Evolutionary conservation across 345 rosid genomes (phyloP).

Genomic region (Camelina laxa): DNA sequence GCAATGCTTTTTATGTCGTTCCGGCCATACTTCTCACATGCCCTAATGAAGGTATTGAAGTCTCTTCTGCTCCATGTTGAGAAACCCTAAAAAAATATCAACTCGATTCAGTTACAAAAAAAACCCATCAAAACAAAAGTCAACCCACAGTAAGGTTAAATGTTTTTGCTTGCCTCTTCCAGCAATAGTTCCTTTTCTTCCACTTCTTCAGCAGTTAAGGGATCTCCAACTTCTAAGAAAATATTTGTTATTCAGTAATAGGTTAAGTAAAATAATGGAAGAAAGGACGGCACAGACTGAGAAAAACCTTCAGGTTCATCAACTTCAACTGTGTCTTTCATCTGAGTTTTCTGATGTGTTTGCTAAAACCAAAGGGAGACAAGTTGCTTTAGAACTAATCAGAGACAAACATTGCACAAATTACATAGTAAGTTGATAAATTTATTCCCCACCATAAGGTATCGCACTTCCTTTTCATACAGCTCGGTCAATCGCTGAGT

Average conservation of each 20-base stretch:
- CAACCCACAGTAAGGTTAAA: slow-evolving; percentile 29
- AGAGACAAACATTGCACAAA: slow-evolving; percentile 19
- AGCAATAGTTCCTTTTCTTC: slow-evolving; percentile 85
- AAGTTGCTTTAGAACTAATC: not conserved
- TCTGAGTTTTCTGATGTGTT: slow-evolving; percentile 89
- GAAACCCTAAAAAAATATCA: slow-evolving; percentile 64
- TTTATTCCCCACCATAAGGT: slow-evolving; percentile 81
- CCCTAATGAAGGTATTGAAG: slow-evolving; percentile 84
- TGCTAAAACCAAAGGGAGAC: slow-evolving; percentile 54
- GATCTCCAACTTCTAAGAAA: slow-evolving; percentile 73
- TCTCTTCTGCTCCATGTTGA: slow-evolving; percentile 98
- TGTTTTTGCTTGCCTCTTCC: slow-evolving; percentile 67
- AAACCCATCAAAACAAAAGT: slow-evolving; percentile 24
- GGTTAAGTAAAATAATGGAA: not conserved
- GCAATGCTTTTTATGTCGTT: slow-evolving; percentile 81
- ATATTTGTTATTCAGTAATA: slow-evolving; percentile 33
- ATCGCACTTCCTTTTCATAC: slow-evolving; percentile 98
- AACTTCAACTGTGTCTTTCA: slow-evolving; percentile 82
- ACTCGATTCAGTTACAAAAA: slow-evolving; percentile 8
- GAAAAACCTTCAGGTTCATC: slow-evolving; percentile 83
- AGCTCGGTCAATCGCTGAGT: slow-evolving; percentile 89
- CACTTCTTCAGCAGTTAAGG: slow-evolving; percentile 87
- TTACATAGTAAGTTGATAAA: slow-evolving; percentile 20
- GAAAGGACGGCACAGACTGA: slow-evolving; percentile 8
- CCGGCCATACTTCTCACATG: slow-evolving; percentile 98